Percentiles rank a stretch among this genome's conserved stretches.
Conservation (phyloP, 78 protist species). For the Dictyostelium firmibasis region DNA sequence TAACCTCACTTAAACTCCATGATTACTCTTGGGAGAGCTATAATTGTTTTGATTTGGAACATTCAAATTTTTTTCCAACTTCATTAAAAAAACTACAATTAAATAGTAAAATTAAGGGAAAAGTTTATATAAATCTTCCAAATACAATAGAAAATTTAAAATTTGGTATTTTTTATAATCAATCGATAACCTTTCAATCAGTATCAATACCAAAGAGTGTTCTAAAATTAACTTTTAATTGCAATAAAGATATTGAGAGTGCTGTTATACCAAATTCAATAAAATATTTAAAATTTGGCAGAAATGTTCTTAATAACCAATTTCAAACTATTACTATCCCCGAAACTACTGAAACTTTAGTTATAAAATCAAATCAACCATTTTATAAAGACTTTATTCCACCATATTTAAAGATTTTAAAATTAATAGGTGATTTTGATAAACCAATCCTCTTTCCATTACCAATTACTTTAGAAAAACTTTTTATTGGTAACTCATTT, state of each 20-base stretch:
- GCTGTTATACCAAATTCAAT: neutral
- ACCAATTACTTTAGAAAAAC: neutral
- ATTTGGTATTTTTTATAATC: neutral
- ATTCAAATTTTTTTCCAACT: neutral
- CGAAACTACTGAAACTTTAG: neutral
- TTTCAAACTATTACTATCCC: too few relatives aligned
- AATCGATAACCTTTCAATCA: neutral
- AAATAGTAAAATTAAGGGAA: neutral
- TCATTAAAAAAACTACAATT: neutral
- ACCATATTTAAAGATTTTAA: too few relatives aligned
- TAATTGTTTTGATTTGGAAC: too few relatives aligned
- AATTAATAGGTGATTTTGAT: neutral
- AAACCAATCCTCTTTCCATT: neutral
- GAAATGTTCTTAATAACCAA: too few relatives aligned
- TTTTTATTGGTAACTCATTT: neutral
- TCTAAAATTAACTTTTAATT: neutral
- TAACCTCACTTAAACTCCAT: neutral
- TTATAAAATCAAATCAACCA: neutral
- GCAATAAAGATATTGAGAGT: neutral
- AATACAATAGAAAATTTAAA: neutral
- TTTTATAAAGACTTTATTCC: neutral
- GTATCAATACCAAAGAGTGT: neutral
- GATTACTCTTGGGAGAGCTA: neutral
- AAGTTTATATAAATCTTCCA: neutral
- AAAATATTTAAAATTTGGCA: neutral